Base-by-base conservation (phyloP, 495 filamentous ascomycete species). In the Terfezia claveryi region DNA sequence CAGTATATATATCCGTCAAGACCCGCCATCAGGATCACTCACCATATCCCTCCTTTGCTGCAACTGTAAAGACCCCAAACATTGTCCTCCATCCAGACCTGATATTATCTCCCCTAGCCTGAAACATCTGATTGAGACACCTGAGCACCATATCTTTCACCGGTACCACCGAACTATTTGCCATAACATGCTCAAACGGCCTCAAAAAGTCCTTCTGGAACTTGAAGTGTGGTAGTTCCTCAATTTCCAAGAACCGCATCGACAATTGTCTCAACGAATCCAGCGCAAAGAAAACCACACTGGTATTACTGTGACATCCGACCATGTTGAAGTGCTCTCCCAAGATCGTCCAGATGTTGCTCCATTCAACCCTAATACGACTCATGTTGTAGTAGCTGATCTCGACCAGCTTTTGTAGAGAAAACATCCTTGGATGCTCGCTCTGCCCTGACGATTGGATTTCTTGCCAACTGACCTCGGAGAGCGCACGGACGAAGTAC, bases 381-480 rank as follows among this genome's bases (percentile, higher is more conserved):
- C 81, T 89, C 92, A 99, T 96, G 69, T 99, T 99, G 76, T 96
- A 96, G 64, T 92, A 94, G 68, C 84, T 89, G 67, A 99, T 95
- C 68, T 99, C 91, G 36, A 99, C 92, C 53, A 96, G 74, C 68
- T 99, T 99, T 65, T 99, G 91, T 51, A 99, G 71, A 65, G 87
- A 94, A 70, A 94, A 96, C 9, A 88, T 96, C 51, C 92, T 79
- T 2, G 91, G 92, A 23, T 84, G 87, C 50, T 95, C 87, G 60
- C 85, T 94, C 54, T 92, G 87, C 9, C 92, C 91, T 0, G 89
- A 95, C 9, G 86, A 91, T 64, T 88, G 85, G 60, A 99, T 99
- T 65, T 99, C 91, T 62, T 96, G 88, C 91, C 91, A 95, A 68
- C 91, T 96, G 49, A 99, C 87, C 61, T 94, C 87, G 49, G 84